A percentile compares a stretch with the other conserved stretches of the same genome.
These are phyloP conservation scores for Sporothrix variecibatus DNA, from an alignment of 2,329 filamentous ascomycete genomes.

Conservation along the genomic window DNA sequence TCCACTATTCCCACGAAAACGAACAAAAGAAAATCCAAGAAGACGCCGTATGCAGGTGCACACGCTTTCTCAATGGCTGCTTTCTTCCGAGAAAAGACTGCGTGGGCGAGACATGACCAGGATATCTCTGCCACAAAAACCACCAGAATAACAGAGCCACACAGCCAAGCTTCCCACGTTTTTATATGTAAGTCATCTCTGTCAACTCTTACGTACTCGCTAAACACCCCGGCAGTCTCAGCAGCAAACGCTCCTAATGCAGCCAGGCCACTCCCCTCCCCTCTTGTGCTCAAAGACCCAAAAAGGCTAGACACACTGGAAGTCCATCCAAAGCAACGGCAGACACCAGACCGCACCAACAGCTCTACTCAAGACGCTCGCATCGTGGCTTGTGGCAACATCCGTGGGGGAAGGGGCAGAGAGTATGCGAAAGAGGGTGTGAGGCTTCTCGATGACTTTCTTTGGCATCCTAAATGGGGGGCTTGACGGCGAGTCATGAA, in stretches of 20 bases:
- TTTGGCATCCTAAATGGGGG: constrained; percentile 1
- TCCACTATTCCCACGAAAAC: neutral
- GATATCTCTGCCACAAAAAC: neutral
- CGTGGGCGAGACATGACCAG: neutral
- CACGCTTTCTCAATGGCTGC: neutral
- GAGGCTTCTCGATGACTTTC: neutral
- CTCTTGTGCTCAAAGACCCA: neutral
- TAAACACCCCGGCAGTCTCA: neutral
- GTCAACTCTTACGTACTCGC: constrained; percentile 13
- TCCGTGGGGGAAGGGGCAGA: neutral
- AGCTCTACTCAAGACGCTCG: neutral
- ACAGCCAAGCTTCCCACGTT: constrained; percentile 17
- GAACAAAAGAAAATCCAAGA: neutral
- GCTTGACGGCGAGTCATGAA: neutral
- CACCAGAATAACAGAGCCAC: neutral
- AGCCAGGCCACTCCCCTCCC: neutral
- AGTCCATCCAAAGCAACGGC: neutral
- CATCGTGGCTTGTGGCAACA: neutral
- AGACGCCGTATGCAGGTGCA: constrained; percentile 21
- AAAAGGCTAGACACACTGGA: neutral
- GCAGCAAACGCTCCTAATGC: neutral
- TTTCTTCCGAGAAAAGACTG: neutral
- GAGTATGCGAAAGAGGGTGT: neutral
- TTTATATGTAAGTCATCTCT: constrained; percentile 14
- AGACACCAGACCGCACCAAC: neutral